Evolutionary conservation across 768 basidiomycete genomes (phyloP).

Genomic region (Lentinula raphanica): DNA sequence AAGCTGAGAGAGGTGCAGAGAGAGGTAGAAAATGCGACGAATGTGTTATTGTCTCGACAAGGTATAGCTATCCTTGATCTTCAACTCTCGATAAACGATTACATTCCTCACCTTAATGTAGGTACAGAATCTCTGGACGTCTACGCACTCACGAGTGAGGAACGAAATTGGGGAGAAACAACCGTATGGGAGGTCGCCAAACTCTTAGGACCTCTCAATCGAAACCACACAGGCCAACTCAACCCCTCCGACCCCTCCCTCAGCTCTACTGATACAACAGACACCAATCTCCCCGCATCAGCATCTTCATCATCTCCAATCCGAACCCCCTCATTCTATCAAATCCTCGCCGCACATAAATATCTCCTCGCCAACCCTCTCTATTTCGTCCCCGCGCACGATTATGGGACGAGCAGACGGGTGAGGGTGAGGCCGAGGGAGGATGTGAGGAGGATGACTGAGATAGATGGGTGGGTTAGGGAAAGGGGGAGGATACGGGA

Average conservation of each 20-base stretch:
- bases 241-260: too few relatives aligned
- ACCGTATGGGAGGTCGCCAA: slow-evolving; percentile 50
- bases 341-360: slow-evolving; percentile 52
- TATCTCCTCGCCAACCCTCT: slow-evolving; percentile 51
- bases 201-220: slow-evolving; percentile 25
- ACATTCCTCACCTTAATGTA: background rate
- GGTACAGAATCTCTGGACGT: slow-evolving; percentile 22
- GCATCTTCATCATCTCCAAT: too few relatives aligned
- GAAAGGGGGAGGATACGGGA: slow-evolving; percentile 20
- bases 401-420: slow-evolving; percentile 41
- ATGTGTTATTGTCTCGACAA: slow-evolving; percentile 19
- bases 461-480: slow-evolving; percentile 45
- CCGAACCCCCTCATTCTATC: slow-evolving; percentile 23
- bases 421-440: slow-evolving; percentile 62
- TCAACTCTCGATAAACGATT: too few relatives aligned
- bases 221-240: background rate
- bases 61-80: background rate
- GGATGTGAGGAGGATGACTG: slow-evolving; percentile 47
- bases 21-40: slow-evolving; percentile 36
- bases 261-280: too few relatives aligned
- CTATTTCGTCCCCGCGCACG: slow-evolving; percentile 47
- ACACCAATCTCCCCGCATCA: too few relatives aligned
- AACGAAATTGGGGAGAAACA: slow-evolving; percentile 47
- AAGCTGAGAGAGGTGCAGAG: slow-evolving; percentile 50
- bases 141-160: slow-evolving; percentile 39